phyloP scores from a whole-genome alignment of 495 filamentous ascomycete genomes.

The Letharia columbiana region DNA sequence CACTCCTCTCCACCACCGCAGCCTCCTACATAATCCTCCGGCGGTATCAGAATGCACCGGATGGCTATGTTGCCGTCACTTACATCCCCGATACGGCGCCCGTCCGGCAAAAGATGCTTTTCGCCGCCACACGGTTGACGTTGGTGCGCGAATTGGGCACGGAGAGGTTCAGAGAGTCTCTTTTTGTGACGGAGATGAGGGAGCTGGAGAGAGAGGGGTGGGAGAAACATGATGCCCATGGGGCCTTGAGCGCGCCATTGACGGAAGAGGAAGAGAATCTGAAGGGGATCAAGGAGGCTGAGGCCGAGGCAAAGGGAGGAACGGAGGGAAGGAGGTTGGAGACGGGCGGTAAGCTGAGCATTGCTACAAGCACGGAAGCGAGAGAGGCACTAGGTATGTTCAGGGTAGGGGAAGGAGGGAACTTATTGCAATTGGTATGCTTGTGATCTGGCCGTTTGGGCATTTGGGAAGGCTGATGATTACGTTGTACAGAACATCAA shows the following conservation, averaged over 20 bases:
- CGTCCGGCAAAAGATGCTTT: conserved; percentile 92
- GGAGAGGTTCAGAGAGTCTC: conserved; percentile 74
- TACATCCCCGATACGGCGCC: conserved; percentile 86
- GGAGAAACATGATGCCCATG: conserved; percentile 54
- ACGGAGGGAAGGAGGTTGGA: conserved; percentile 56
- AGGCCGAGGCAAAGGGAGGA: conserved; percentile 69
- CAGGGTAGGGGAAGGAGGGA: conserved; percentile 43
- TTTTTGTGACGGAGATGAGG: conserved; percentile 68
- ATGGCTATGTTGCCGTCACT: conserved; percentile 63
- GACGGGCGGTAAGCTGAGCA: conserved; percentile 39
- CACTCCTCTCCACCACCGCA: conserved; percentile 60
- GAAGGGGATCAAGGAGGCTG: conserved; percentile 66
- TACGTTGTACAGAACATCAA: conserved; percentile 54
- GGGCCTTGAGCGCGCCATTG: conserved; percentile 52
- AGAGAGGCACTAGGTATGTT: conserved; percentile 55
- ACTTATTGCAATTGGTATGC: conserved; percentile 74
- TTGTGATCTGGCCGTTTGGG: background rate
- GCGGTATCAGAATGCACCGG: conserved; percentile 42
- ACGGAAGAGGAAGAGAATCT: conserved; percentile 80
- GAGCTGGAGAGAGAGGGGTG: conserved; percentile 63
- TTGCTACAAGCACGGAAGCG: conserved; percentile 62
- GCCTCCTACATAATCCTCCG: conserved; percentile 83
- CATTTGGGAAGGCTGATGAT: background rate
- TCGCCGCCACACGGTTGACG: conserved; percentile 79
- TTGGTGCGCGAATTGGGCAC: conserved; percentile 78